phyloP scores from a whole-genome alignment of 2,329 filamentous ascomycete species.

The Epichloe amarillans region DNA sequence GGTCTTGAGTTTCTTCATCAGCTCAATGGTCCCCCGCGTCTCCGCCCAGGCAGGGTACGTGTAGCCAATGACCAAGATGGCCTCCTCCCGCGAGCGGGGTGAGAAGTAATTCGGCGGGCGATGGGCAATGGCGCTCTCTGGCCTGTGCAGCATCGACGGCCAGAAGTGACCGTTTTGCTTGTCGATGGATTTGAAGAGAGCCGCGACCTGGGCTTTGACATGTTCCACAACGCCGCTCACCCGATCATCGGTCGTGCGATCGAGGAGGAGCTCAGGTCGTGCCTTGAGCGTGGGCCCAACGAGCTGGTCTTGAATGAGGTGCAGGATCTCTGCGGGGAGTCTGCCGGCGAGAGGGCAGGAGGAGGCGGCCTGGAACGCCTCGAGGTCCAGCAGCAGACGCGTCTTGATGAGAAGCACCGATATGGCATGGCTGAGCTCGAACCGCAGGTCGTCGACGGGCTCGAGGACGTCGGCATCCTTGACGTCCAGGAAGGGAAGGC shows the following conservation, averaged over 20 bases:
- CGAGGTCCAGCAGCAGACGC: conserved; percentile 12
- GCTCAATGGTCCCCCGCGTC: conserved; percentile 1
- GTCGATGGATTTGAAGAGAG: conserved; percentile 7
- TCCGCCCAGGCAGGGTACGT: conserved; percentile 2
- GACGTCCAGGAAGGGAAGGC: conserved; percentile 18
- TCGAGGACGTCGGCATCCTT: conserved; percentile 29
- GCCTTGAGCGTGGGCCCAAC: conserved; percentile 4
- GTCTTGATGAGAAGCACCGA: conserved; percentile 13
- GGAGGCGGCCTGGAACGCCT: conserved; percentile 7
- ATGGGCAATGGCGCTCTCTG: background rate
- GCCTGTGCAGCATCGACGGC: conserved; percentile 7
- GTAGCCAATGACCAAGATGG: background rate
- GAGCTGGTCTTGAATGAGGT: conserved; percentile 9
- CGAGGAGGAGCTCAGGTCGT: conserved; percentile 5
- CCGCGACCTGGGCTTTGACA: conserved; percentile 8
- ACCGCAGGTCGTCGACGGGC: background rate
- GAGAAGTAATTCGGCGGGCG: conserved; percentile 6
- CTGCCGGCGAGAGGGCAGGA: conserved; percentile 4
- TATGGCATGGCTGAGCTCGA: conserved; percentile 7
- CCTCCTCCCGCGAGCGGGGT: background rate
- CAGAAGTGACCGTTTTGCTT: conserved; percentile 11
- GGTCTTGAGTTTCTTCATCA: background rate
- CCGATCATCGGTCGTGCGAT: background rate
- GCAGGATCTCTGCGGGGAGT: conserved; percentile 11
- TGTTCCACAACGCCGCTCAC: background rate